Percentiles rank a stretch among this genome's conserved stretches.
phyloP scores from a whole-genome alignment of 228 moss, liverwort and hornwort species.

The Sphagnum magellanicum region DNA sequence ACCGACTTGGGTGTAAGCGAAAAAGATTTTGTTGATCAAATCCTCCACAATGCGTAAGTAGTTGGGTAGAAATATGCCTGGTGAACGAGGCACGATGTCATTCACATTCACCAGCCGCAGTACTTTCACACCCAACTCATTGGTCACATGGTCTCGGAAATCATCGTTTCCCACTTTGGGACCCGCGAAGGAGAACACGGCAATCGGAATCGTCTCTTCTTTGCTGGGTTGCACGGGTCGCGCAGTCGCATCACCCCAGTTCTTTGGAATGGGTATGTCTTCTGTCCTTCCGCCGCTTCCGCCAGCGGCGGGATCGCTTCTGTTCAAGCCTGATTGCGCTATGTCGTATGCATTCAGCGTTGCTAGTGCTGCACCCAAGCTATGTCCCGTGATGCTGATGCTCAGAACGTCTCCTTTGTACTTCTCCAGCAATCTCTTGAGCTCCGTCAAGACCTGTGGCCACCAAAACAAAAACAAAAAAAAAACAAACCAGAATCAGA shows the following conservation, averaged over 20 bases:
- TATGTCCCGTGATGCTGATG: constrained; percentile 34
- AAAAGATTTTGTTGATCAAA: constrained; percentile 11
- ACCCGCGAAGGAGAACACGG: constrained; percentile 28
- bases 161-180: constrained; percentile 34
- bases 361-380: constrained; percentile 30
- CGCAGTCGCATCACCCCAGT: constrained; percentile 6
- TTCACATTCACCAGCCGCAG: constrained; percentile 34
- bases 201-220: not conserved
- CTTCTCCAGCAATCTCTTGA: constrained; percentile 16
- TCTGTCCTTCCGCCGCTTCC: no score
- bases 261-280: not conserved
- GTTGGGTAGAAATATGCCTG: constrained; percentile 17
- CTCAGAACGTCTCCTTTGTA: constrained; percentile 24
- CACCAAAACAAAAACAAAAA: no score
- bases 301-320: not conserved
- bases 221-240: not conserved
- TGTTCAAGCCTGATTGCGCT: constrained; percentile 14
- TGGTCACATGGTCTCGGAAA: constrained; percentile 24
- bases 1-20: constrained; percentile 27
- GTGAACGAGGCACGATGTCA: constrained; percentile 46
- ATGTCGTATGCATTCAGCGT: constrained; percentile 22
- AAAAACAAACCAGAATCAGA: no score
- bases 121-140: constrained; percentile 41
- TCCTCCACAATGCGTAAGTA: not conserved
- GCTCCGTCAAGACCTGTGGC: constrained; percentile 3